Conservation (phyloP, 2,329 filamentous ascomycete species). For the Aspergillus arachidicola region DNA sequence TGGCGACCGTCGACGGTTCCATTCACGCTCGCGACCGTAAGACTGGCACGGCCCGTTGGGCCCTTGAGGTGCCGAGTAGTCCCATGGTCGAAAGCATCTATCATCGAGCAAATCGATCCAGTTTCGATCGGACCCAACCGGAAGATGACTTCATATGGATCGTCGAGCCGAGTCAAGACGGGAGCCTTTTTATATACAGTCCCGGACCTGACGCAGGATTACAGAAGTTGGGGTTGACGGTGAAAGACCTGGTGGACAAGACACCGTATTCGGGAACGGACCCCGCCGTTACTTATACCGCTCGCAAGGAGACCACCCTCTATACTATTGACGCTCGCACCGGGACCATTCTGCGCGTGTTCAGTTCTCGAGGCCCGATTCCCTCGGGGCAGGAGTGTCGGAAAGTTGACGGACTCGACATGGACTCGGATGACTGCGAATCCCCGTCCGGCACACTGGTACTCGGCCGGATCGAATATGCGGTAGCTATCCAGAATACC, state of each 20-base stretch:
- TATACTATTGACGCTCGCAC: constrained; percentile 87
- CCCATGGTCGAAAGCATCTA: constrained; percentile 92
- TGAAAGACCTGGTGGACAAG: constrained; percentile 82
- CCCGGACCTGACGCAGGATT: constrained; percentile 59
- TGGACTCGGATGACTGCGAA: constrained; percentile 73
- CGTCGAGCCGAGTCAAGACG: constrained; percentile 86
- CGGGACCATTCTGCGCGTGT: constrained; percentile 79
- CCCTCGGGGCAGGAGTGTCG: constrained; percentile 76
- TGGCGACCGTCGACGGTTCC: constrained; percentile 99
- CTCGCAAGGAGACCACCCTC: constrained; percentile 86
- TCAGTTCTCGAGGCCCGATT: constrained; percentile 72
- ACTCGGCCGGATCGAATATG: constrained; percentile 86
- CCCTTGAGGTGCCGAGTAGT: constrained; percentile 72
- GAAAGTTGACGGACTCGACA: constrained; percentile 63
- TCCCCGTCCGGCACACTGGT: constrained; percentile 74
- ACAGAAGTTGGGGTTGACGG: constrained; percentile 52
- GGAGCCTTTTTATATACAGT: constrained; percentile 82
- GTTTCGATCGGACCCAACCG: constrained; percentile 56
- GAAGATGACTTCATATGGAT: constrained; percentile 93
- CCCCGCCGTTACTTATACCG: constrained; percentile 82
- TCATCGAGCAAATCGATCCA: constrained; percentile 69
- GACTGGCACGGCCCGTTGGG: constrained; percentile 83
- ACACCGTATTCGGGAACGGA: constrained; percentile 75
- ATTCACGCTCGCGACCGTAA: constrained; percentile 88
- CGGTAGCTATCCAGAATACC: constrained; percentile 76